These are phyloP conservation scores for Ambrosia hybrid DNA, from an alignment of 140 eudicot genomes.

Conservation along the genomic window DNA sequence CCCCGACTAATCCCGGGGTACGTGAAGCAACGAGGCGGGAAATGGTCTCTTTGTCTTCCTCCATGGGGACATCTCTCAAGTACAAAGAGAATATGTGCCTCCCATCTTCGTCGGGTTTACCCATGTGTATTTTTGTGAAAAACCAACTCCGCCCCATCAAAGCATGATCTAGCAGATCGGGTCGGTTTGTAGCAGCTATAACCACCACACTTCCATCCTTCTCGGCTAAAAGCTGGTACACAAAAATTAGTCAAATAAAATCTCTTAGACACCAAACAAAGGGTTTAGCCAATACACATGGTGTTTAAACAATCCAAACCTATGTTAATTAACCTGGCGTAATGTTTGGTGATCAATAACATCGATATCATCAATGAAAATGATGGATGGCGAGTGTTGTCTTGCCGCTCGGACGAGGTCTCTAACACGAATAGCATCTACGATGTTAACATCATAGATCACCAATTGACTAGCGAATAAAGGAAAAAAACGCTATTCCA, in stretches of 20 bases:
- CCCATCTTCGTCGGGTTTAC: conserved; percentile 58
- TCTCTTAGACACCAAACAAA: not conserved
- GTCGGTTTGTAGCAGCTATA: conserved; percentile 59
- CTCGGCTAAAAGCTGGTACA: conserved; percentile 45
- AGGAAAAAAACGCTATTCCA: conserved; percentile 53
- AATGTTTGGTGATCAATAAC: conserved; percentile 51
- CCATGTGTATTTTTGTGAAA: conserved; percentile 48
- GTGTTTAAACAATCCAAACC: not conserved
- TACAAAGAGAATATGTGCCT: conserved; percentile 44
- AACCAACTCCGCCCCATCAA: conserved; percentile 57
- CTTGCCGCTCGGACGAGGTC: conserved; percentile 50
- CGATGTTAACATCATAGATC: conserved; percentile 56
- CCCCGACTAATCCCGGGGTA: conserved; percentile 51
- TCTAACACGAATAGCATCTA: conserved; percentile 57
- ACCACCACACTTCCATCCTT: conserved; percentile 58
- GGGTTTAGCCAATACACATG: not conserved
- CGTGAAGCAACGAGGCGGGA: conserved; percentile 44
- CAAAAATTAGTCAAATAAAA: not conserved
- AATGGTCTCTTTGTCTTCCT: conserved; percentile 45
- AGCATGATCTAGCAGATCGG: conserved; percentile 52
- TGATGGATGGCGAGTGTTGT: conserved; percentile 52
- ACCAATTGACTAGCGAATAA: conserved; percentile 57
- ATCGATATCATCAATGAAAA: conserved; percentile 59
- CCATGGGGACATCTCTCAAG: conserved; percentile 44
- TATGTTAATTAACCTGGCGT: conserved; percentile 32